phyloP scores from a whole-genome alignment of 2,329 filamentous ascomycete genomes.

The Raffaelea deltoideospora region DNA sequence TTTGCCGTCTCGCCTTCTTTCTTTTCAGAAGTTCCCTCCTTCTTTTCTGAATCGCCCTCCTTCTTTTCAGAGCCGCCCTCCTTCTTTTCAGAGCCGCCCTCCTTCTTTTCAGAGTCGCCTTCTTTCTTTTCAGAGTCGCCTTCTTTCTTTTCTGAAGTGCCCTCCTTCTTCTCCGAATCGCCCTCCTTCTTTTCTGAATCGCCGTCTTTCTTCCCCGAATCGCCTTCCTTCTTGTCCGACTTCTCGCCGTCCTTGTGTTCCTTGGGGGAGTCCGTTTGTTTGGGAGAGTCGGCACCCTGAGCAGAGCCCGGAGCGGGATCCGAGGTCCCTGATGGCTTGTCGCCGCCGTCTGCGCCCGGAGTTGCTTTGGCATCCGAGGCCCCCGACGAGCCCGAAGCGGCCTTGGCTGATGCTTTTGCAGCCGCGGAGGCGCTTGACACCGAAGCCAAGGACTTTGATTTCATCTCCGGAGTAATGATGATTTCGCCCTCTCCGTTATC shows the following conservation, averaged over 20 bases:
- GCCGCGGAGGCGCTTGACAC: not conserved
- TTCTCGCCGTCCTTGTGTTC: too few relatives aligned
- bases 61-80: not conserved
- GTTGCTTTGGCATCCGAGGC: not conserved
- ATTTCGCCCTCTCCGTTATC: constrained; percentile 17
- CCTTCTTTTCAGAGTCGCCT: constrained; percentile 6
- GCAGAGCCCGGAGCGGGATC: too few relatives aligned
- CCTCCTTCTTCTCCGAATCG: too few relatives aligned
- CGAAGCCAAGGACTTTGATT: not conserved
- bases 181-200: too few relatives aligned
- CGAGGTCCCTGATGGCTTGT: too few relatives aligned
- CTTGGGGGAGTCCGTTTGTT: too few relatives aligned
- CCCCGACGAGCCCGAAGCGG: not conserved
- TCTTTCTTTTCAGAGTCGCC: too few relatives aligned
- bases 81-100: constrained; percentile 1
- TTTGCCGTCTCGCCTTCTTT: not conserved
- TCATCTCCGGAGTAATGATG: constrained; percentile 4
- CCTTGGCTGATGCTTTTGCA: not conserved
- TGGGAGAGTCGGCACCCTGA: too few relatives aligned
- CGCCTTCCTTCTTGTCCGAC: too few relatives aligned
- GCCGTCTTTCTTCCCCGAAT: too few relatives aligned
- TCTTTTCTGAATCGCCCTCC: constrained; percentile 5
- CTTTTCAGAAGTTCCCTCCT: constrained; percentile 5
- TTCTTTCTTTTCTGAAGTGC: too few relatives aligned
- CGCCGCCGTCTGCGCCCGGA: too few relatives aligned